Evolutionary conservation across 805 yeast species (phyloP).

Genomic region (Barnettozyma siamensis): DNA sequence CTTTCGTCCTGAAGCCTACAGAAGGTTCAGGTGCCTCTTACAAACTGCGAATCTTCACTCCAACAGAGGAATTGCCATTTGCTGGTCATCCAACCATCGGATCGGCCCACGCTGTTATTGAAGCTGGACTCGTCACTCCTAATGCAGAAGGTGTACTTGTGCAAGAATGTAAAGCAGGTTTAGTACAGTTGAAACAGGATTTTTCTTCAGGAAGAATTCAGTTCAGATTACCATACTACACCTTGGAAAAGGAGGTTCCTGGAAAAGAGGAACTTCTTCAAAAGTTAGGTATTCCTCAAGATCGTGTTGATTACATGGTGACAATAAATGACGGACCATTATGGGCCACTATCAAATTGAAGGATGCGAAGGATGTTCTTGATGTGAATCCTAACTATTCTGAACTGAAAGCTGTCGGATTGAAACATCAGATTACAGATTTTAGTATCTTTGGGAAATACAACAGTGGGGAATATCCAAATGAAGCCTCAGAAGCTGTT

Average conservation of each 20-base stretch:
- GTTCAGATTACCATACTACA: conserved; percentile 25
- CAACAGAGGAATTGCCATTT: conserved; percentile 45
- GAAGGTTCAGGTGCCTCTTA: conserved; percentile 35
- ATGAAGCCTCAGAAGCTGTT: conserved; percentile 11
- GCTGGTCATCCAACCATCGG: conserved; percentile 66
- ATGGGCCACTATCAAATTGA: conserved; percentile 37
- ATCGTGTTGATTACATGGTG: conserved; percentile 2
- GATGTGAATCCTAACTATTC: conserved; percentile 29
- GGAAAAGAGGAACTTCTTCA: conserved; percentile 3
- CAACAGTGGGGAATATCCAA: conserved; percentile 11
- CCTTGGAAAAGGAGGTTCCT: conserved; percentile 12
- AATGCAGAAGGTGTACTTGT: conserved; percentile 23
- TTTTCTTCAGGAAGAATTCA: conserved; percentile 18
- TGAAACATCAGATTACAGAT: conserved; percentile 27
- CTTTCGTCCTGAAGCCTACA: conserved; percentile 42
- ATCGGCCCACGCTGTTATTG: conserved; percentile 40
- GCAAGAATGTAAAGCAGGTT: conserved; percentile 44
- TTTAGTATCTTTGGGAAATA: conserved; percentile 35
- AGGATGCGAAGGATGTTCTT: conserved; percentile 28
- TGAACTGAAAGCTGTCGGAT: conserved; percentile 18
- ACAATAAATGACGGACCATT: conserved; percentile 39
- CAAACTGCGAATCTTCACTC: conserved; percentile 44
- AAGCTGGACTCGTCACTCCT: conserved; percentile 27
- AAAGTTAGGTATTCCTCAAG: neutral
- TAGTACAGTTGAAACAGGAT: conserved; percentile 29